Base-by-base conservation (phyloP, 164 flowering plant genomes). In the Euptelea pleiosperma region DNA sequence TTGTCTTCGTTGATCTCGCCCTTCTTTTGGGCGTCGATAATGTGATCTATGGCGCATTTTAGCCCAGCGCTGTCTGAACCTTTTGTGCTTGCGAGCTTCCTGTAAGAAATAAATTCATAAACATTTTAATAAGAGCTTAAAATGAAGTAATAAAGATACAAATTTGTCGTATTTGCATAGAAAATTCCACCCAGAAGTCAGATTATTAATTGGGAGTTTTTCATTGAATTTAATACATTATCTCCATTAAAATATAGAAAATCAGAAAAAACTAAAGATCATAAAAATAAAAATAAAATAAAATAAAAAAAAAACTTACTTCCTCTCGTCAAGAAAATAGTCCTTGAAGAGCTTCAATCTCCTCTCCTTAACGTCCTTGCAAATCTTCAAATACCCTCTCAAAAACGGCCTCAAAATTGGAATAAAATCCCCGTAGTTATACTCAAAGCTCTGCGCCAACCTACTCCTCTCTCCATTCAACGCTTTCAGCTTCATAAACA, bases 1-100 rank as follows among this genome's bases (percentile, higher is more conserved):
- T 91, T 91, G 69, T 86, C 93, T 68, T 91, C 96, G 55, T 86
- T 91, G 71, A 91, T 91, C 70, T 91, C 97, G 26, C 97, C 97
- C 72, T 91, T 86, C 55, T 84, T 65, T 58, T 91, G 82, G 1
- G 97, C 96, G 9, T 91, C 96, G 22, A 91, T 46, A 15, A 91
- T 87, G 62, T 91, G 96, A 73, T 91, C 97, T 1, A 91, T 86
- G 49, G 97, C 97, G 48, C 97, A 91, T 66, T 77, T 86, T 22
- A 87, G 52, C 15, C 71, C 69, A 8, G 72, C 73, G 70, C 71
- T 79, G 60, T 58, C 71, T 21, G 67, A 30, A 8, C 71, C 52
- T 51, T 76, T 87, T 0, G 82, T 76, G 74, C 83, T 86, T 18
- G 73, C 65, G 0, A 86, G 70, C 66, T 82, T 86, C 86, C 93